Base-by-base conservation (phyloP, 1,284 basidiomycete genomes). In the Apiotrichum akiyoshidainum region DNA sequence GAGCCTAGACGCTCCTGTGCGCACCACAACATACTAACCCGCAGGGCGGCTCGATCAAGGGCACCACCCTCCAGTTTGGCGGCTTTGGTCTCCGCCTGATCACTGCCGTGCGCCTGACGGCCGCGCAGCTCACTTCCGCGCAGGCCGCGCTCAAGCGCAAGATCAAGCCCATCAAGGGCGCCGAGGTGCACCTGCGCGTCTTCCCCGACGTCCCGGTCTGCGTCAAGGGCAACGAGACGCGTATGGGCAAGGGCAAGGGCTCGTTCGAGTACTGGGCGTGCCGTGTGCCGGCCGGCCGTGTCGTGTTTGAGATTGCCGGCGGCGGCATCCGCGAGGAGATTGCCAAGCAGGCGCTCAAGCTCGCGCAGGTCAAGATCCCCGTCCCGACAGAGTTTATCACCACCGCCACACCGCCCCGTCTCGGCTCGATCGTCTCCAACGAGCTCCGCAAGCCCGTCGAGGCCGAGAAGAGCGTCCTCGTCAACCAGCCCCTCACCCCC, bases 241-340 rank as follows among this genome's bases (percentile, higher is more conserved):
- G 96, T 85, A 99, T 99, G 96, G 95, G 95, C 48, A 98, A 98
- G 79, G 96, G 96, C 59, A 99, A 99, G 78, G 96, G 96, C 49
- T 85, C 89, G 0, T 99, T 98, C 70, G 95, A 98, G 75, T 98
- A 85, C 77, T 98, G 95, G 96, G 92, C 94, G 39, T 92, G 90
- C 69, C 93, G 93, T 56, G 92, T 92, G 1, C 86, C 89, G 8
- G 88, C 86, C n/a, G 94, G 94, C 6, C 86, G 90, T 47, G 93
- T 98, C 10, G 84, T 99, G 22, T 91, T 99, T 66, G 96, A 99
- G 75, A 87, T 99, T 67, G 92, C 93, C 0, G 95, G 95, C 7
- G 84, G 83, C 6, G 90, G 89, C 12, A 88, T 99, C 60, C 87
- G 93, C 65, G 89, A 92, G 68, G 93, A 97, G 74, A 83, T 98